These are phyloP conservation scores for Phylloporus sp. DNA, from an alignment of 768 basidiomycete species.

Conservation along the genomic window DNA sequence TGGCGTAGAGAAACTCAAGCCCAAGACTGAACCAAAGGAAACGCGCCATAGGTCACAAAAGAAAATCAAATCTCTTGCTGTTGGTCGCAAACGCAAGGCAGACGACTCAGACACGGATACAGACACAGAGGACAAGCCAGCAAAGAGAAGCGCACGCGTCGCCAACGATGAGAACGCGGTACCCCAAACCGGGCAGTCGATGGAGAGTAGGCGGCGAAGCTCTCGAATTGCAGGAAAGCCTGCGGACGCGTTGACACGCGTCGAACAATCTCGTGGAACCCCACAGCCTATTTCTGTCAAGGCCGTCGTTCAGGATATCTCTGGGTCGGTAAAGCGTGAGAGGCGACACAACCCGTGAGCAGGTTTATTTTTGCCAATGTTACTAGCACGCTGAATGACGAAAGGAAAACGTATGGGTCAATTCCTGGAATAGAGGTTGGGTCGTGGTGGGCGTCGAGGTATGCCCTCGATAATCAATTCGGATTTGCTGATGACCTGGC, in stretches of 20 bases:
- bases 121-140: conserved; percentile 31
- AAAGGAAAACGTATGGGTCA: conserved; percentile 71
- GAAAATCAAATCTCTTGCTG: not conserved
- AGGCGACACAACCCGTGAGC: conserved; percentile 34
- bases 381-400: conserved; percentile 5
- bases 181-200: not conserved
- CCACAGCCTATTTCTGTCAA: conserved; percentile 39
- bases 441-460: conserved; percentile 77
- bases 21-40: conserved; percentile 47
- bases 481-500: not conserved
- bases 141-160: conserved; percentile 15
- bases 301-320: conserved; percentile 30
- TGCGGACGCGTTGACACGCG: conserved; percentile 44
- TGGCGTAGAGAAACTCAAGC: conserved; percentile 39
- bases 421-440: conserved; percentile 81
- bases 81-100: conserved; percentile 41
- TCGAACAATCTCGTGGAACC: conserved; percentile 32
- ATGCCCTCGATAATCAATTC: conserved; percentile 18
- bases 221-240: conserved; percentile 57
- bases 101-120: conserved; percentile 22
- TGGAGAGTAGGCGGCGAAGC: conserved; percentile 54
- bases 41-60: conserved; percentile 17
- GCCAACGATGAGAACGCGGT: conserved; percentile 18
- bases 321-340: conserved; percentile 33
- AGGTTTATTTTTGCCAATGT: not conserved